Evolutionary conservation across 2,329 filamentous ascomycete genomes (phyloP).

Genomic region (Colletotrichum musicola): DNA sequence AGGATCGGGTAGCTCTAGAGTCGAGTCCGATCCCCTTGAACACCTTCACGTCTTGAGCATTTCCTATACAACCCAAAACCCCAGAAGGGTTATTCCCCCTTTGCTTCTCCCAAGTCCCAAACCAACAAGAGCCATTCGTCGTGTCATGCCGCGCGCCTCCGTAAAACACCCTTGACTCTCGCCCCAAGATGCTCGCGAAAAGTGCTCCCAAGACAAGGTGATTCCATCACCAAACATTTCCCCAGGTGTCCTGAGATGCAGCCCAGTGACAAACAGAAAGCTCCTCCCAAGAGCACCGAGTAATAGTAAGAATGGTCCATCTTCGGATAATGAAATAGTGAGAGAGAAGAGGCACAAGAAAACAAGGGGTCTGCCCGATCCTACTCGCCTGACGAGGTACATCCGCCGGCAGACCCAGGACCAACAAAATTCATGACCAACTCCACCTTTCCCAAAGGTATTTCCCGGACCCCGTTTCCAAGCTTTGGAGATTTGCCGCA

Average conservation of each 20-base stretch:
- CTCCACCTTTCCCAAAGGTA: slow-evolving; percentile 49
- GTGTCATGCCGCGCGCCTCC: slow-evolving; percentile 40
- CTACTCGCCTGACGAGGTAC: slow-evolving; percentile 14
- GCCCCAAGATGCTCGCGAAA: slow-evolving; percentile 35
- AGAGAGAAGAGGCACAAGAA: slow-evolving; percentile 35
- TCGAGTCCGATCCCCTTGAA: slow-evolving; percentile 21
- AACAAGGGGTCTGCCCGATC: slow-evolving; percentile 23
- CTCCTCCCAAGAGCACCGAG: slow-evolving; percentile 15
- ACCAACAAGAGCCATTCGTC: slow-evolving; percentile 37
- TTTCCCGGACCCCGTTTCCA: slow-evolving; percentile 44
- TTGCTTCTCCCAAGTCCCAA: slow-evolving; percentile 22
- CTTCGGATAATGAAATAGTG: slow-evolving; percentile 30
- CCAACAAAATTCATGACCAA: slow-evolving; percentile 46
- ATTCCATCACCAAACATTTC: slow-evolving; percentile 19
- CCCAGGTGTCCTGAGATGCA: slow-evolving; percentile 27
- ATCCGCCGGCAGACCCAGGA: slow-evolving; percentile 29
- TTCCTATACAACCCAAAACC: slow-evolving; percentile 36
- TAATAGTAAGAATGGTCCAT: slow-evolving; percentile 31
- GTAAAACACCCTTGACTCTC: slow-evolving; percentile 32
- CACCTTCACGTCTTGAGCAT: slow-evolving; percentile 40
- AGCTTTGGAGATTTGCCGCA: slow-evolving; percentile 44
- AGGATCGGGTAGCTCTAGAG: slow-evolving; percentile 6
- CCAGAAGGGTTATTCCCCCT: slow-evolving; percentile 36
- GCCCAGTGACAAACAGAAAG: slow-evolving; percentile 12
- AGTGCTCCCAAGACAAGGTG: slow-evolving; percentile 37